phyloP scores from a whole-genome alignment of 139 green algal species.

The Volvox reticuliferus region DNA sequence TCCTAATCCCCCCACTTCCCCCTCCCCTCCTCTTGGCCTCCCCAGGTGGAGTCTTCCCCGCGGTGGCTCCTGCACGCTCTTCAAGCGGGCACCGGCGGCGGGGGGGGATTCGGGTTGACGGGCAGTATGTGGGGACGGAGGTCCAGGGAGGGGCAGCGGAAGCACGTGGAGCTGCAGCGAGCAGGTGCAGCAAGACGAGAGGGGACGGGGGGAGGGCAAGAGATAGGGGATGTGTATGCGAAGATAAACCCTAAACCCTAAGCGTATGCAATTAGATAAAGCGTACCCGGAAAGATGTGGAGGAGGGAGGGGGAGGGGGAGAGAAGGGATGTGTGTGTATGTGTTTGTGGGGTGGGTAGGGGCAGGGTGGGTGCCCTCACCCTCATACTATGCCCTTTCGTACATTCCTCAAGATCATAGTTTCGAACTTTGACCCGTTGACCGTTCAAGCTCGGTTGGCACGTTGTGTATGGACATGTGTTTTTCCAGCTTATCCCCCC shows the following conservation, averaged over 20 bases:
- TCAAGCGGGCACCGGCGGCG: slow-evolving; percentile 2
- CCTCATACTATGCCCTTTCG: too few species aligned
- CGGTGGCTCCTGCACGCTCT: slow-evolving; percentile 53
- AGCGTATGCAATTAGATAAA: too few species aligned
- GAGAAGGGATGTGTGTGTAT: background rate
- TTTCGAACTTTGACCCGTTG: too few species aligned
- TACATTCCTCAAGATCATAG: too few species aligned
- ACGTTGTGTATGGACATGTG: too few species aligned
- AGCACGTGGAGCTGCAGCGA: slow-evolving; percentile 54
- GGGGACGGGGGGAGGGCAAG: background rate
- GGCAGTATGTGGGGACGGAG: slow-evolving; percentile 33
- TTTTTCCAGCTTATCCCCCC: too few species aligned
- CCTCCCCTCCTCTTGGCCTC: background rate
- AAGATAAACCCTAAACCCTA: too few species aligned
- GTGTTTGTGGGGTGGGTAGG: background rate
- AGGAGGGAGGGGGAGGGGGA: background rate
- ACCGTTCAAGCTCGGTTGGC: too few species aligned
- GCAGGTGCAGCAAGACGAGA: slow-evolving; percentile 8
- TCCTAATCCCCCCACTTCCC: background rate
- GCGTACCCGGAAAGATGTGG: background rate
- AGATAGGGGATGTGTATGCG: too few species aligned
- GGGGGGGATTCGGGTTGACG: background rate
- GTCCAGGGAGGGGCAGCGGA: slow-evolving; percentile 25
- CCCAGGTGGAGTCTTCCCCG: background rate
- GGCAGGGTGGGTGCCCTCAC: background rate